A percentile compares a stretch with the other conserved stretches of the same genome.
Evolutionary conservation across 345 rosid species (phyloP).

Genomic region (Euphorbia lathyris): DNA sequence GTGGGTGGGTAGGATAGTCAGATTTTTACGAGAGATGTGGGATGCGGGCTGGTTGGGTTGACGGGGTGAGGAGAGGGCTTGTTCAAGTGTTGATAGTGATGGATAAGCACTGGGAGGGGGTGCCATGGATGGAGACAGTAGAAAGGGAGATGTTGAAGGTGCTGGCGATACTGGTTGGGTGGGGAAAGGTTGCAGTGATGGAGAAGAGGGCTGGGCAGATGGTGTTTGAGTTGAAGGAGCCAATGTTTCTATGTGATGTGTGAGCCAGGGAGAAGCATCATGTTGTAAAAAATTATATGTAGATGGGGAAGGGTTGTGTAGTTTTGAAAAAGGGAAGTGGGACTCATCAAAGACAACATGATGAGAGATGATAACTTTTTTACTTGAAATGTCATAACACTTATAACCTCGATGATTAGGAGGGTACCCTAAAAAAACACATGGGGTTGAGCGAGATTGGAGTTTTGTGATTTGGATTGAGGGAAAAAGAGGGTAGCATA

Average conservation of each 20-base stretch:
- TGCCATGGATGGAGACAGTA: too few species aligned
- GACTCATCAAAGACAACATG: too few species aligned
- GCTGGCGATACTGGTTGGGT: background rate
- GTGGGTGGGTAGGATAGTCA: background rate
- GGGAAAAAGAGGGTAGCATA: background rate
- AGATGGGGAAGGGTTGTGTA: background rate
- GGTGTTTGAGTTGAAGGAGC: background rate
- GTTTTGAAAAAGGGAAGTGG: background rate
- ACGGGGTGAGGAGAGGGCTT: background rate
- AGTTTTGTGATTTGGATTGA: background rate
- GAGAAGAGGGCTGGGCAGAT: background rate
- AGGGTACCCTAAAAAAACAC: background rate
- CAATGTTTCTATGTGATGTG: too few species aligned
- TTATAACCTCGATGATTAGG: too few species aligned
- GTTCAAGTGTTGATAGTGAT: too few species aligned
- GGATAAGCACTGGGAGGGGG: too few species aligned
- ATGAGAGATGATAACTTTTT: too few species aligned
- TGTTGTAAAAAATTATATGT: too few species aligned
- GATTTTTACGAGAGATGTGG: background rate
- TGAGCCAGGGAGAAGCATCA: background rate
- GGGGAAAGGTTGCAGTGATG: background rate
- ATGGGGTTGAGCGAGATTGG: background rate
- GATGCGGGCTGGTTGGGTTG: background rate
- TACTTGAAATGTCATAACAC: too few species aligned
- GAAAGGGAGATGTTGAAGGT: too few species aligned